Base-by-base conservation (phyloP, 805 yeast species). In the Cyberlindnera japonica region DNA sequence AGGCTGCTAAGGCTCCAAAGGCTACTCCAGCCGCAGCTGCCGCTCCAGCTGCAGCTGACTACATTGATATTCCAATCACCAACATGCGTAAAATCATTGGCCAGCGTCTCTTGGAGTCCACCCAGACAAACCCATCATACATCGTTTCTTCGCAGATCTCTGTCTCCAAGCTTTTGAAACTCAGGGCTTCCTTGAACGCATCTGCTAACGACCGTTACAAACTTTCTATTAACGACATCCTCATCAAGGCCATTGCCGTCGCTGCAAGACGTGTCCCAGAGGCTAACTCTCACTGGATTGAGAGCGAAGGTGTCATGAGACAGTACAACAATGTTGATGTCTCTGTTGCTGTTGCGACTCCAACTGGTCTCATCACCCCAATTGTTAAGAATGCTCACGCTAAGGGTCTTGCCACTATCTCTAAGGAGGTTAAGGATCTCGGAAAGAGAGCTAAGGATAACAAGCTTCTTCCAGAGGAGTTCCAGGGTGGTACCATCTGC, bases 401-500 rank as follows among this genome's bases (percentile, higher is more conserved):
- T 44, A 87, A 83, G 75, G 99, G 99, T 31, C 77, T 93, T 47
- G 77, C 81, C 41, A 58, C 79, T 25, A 93, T 93, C 60, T 91
- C 98, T 31, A 63, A 65, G 46, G 87, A 83, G 63, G 77, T 87
- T 58, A 93, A 93, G 75, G 96, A 84, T 55, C 76, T 93, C 54
- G 98, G 96, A 54, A 85, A 85, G 75, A 87, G 93, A 69, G 99
- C 99, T 47, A 89, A 91, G 69, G 88, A 75, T 45, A 89, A 88
- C 69, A 93, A 91, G 74, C 81, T 93, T 64, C 62, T 69, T 51
- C 99, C 99, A 49, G 95, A 88, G 67, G 99, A 93, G 72, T 93
- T 85, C 82, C 96, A 88, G 77, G 99, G 99, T 58, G 99, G 99
- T 62, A 90, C 99, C 55, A 87, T 93, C 67, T 89, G 97, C 65